phyloP scores from a whole-genome alignment of 805 yeast genomes.

The Wickerhamiella shivajii region DNA sequence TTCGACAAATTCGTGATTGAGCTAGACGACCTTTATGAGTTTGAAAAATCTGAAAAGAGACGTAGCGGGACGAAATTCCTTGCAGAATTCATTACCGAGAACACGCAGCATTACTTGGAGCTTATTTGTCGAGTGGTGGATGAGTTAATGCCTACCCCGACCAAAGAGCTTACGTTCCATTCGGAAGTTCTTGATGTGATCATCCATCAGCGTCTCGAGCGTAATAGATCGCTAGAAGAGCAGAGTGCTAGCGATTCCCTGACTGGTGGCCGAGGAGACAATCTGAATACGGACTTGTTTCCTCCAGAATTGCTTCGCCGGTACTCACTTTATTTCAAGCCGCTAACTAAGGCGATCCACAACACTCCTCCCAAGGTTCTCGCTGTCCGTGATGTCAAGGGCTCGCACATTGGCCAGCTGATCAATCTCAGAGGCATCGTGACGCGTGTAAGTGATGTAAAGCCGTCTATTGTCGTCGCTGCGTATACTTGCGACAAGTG shows the following conservation, averaged over 20 bases:
- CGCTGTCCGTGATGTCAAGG: conserved; percentile 83
- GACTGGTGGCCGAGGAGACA: no score
- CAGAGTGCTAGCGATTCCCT: conserved; percentile 16
- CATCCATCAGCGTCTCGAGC: conserved; percentile 71
- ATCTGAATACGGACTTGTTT: no score
- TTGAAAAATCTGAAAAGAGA: conserved; percentile 34
- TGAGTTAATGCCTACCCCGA: conserved; percentile 74
- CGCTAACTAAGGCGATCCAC: conserved; percentile 34
- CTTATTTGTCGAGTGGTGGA: conserved; percentile 64
- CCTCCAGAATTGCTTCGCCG: conserved; percentile 82
- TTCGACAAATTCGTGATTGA: conserved; percentile 51
- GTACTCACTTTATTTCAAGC: conserved; percentile 75
- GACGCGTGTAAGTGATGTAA: conserved; percentile 90
- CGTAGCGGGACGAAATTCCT: conserved; percentile 28
- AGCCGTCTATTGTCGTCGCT: conserved; percentile 77
- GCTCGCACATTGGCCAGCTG: conserved; percentile 66
- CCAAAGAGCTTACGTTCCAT: conserved; percentile 57
- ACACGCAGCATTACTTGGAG: conserved; percentile 69
- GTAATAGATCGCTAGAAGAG: conserved; percentile 21
- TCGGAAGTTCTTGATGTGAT: conserved; percentile 91
- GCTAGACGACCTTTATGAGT: conserved; percentile 67
- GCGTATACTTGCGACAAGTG: conserved; percentile 97
- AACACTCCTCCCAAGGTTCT: conserved; percentile 35
- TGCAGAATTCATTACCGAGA: conserved; percentile 47
- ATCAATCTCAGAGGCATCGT: conserved; percentile 89